phyloP scores from a whole-genome alignment of 306 rosid genomes.

The Cyamopsis tetragonoloba region DNA sequence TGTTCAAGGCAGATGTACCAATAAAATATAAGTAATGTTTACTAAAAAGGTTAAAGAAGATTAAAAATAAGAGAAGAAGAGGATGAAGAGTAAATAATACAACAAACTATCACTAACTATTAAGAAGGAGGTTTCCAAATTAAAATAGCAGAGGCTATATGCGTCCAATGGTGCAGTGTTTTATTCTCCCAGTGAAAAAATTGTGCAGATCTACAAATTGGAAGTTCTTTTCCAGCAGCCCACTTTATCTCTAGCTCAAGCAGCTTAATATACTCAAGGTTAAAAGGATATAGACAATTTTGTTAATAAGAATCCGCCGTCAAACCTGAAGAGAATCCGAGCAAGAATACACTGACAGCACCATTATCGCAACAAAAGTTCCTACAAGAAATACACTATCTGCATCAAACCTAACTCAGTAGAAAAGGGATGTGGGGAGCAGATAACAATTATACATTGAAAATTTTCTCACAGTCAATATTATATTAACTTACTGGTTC shows the following conservation, averaged over 20 bases:
- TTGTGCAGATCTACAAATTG: background rate
- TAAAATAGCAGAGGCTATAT: background rate
- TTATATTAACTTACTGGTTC: background rate
- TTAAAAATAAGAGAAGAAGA: background rate
- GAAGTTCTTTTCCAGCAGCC: slow-evolving; percentile 9
- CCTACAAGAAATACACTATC: slow-evolving; percentile 24
- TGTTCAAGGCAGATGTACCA: slow-evolving; percentile 11
- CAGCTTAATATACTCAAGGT: slow-evolving; percentile 6
- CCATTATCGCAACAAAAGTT: slow-evolving; percentile 9
- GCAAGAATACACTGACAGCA: background rate
- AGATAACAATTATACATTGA: background rate
- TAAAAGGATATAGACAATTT: slow-evolving; percentile 11
- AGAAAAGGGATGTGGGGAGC: background rate
- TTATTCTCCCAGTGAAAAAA: slow-evolving; percentile 15
- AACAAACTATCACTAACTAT: background rate
- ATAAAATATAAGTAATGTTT: background rate
- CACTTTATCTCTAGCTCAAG: slow-evolving; percentile 16
- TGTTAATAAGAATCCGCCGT: background rate
- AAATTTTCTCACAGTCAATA: background rate
- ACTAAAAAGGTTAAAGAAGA: background rate
- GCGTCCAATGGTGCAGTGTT: slow-evolving; percentile 11
- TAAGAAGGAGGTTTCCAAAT: background rate
- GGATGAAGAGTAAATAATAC: background rate
- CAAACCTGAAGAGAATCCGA: background rate
- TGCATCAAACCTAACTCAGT: background rate